phyloP scores from a whole-genome alignment of 768 basidiomycete genomes.

The Leccinum arenicola region DNA sequence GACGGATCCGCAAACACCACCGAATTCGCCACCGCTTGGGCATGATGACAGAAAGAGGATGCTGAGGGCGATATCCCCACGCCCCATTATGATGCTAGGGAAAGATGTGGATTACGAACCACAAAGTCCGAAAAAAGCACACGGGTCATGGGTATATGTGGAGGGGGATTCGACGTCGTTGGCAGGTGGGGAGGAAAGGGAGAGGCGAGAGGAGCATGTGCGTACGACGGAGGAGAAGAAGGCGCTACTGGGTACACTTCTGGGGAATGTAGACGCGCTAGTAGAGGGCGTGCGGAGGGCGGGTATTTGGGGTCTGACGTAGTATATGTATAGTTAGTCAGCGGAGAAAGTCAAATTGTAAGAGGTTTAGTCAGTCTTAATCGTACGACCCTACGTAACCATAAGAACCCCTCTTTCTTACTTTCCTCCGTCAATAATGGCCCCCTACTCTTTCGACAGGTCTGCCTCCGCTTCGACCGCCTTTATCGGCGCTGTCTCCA shows the following conservation, averaged over 20 bases:
- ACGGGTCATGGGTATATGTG: conserved; percentile 29
- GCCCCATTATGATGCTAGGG: conserved; percentile 61
- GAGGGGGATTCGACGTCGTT: conserved; percentile 21
- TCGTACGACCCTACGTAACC: neutral
- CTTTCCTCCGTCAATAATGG: conserved; percentile 7
- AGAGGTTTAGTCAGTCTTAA: conserved; percentile 4
- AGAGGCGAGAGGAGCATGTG: conserved; percentile 14
- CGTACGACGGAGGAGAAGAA: conserved; percentile 83
- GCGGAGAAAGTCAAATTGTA: neutral
- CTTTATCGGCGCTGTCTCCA: conserved; percentile 38
- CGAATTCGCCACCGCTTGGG: conserved; percentile 26
- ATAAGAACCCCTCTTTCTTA: neutral
- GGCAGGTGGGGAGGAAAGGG: conserved; percentile 9
- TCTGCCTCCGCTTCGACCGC: conserved; percentile 38
- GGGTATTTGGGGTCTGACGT: conserved; percentile 80
- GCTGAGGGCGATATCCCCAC: conserved; percentile 28
- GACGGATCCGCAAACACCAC: conserved; percentile 21
- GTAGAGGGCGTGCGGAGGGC: conserved; percentile 85
- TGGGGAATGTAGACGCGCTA: conserved; percentile 89
- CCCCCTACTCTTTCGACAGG: conserved; percentile 22
- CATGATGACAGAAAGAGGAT: conserved; percentile 24
- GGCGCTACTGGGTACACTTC: conserved; percentile 71
- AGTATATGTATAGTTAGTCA: conserved; percentile 1
- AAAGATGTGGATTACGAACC: conserved; percentile 75
- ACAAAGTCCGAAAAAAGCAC: conserved; percentile 62